A percentile compares a stretch with the other conserved stretches of the same genome.
Conservation (phyloP, 306 rosid species). For the Fragaria vesca region DNA sequence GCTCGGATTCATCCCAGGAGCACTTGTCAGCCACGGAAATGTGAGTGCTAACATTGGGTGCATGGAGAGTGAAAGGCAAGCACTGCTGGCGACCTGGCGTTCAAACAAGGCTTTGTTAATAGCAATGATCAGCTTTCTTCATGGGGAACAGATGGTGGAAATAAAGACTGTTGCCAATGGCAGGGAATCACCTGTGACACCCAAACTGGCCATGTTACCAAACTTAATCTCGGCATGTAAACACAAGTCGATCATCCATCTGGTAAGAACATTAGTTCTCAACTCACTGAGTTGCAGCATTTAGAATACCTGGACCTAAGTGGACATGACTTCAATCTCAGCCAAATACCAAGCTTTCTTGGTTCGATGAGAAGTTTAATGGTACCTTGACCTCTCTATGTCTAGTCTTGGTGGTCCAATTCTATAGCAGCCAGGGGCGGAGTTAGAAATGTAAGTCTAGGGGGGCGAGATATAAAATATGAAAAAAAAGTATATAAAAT, state of each 20-base stretch:
- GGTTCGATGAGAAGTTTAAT: slow-evolving; percentile 5
- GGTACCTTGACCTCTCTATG: slow-evolving; percentile 7
- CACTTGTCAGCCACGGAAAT: neutral
- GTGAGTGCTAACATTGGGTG: neutral
- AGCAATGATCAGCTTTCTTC: neutral
- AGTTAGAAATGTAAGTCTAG: too few species aligned
- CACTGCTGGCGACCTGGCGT: neutral
- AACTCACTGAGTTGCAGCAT: neutral
- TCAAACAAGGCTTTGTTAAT: neutral
- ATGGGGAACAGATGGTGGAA: neutral
- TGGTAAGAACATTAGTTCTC: neutral
- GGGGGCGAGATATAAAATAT: too few species aligned
- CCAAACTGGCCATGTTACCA: neutral
- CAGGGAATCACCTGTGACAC: neutral
- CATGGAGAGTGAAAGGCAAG: neutral
- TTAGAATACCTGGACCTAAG: neutral
- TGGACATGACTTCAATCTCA: neutral
- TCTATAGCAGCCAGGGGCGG: neutral
- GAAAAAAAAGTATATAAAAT: too few species aligned
- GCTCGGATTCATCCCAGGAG: neutral
- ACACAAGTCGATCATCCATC: neutral
- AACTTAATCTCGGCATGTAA: neutral
- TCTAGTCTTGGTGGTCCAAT: neutral
- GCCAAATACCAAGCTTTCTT: slow-evolving; percentile 1
- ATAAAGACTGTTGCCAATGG: neutral